phyloP scores from a whole-genome alignment of 495 filamentous ascomycete species.

The Aspergillus ostianus region DNA sequence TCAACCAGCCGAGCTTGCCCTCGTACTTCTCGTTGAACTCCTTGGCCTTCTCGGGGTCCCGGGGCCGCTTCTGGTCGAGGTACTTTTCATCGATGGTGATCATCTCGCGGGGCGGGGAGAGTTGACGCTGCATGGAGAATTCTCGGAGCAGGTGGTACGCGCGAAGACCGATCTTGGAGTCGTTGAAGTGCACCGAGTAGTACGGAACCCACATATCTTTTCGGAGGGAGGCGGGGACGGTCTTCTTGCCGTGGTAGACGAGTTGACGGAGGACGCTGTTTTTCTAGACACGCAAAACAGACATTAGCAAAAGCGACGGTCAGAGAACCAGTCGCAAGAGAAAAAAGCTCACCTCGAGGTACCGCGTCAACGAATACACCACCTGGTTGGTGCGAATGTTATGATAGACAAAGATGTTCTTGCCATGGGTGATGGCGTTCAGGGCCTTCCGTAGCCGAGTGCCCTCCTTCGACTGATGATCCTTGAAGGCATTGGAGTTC shows the following conservation, averaged over 20 bases:
- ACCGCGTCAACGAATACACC: slow-evolving; percentile 71
- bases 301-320: slow-evolving; percentile 11
- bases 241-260: slow-evolving; percentile 88
- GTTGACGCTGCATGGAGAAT: slow-evolving; percentile 54
- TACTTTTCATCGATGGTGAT: slow-evolving; percentile 48
- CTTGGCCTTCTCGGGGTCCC: slow-evolving; percentile 43
- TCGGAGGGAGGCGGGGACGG: slow-evolving; percentile 70
- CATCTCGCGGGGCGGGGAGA: slow-evolving; percentile 44
- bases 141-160: slow-evolving; percentile 82
- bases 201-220: slow-evolving; percentile 91
- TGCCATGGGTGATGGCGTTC: slow-evolving; percentile 53
- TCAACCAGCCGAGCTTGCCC: slow-evolving; percentile 41
- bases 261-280: slow-evolving; percentile 70
- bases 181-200: slow-evolving; percentile 70
- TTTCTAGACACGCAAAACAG: slow-evolving; percentile 44
- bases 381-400: slow-evolving; percentile 80
- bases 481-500: slow-evolving; percentile 44
- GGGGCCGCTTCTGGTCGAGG: slow-evolving; percentile 59
- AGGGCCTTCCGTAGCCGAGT: slow-evolving; percentile 47
- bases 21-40: slow-evolving; percentile 46
- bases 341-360: slow-evolving; percentile 59
- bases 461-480: slow-evolving; percentile 36
- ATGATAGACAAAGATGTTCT: slow-evolving; percentile 78
- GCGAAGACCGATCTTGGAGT: slow-evolving; percentile 61
- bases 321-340: background rate